Evolutionary conservation across 208 protist species (phyloP), one percentile per base, ranked within the genome.

Genomic region (Leptomonas pyrrhocoris): DNA sequence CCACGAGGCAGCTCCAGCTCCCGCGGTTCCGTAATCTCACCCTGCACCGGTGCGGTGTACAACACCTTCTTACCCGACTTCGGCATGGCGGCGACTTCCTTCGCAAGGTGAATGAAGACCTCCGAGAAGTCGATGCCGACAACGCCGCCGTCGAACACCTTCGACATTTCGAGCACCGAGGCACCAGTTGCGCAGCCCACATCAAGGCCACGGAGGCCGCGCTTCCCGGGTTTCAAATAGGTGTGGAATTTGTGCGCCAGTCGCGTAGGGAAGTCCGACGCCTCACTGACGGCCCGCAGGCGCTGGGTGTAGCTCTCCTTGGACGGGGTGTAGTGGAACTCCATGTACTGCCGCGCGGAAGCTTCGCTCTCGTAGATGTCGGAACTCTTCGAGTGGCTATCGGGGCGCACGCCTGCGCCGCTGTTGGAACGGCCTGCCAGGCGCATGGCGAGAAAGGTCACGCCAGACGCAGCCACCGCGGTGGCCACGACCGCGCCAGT

Each of bases 111-210:
- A 56, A 94, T 88, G 63, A 94, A 93, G 25, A 68, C 68, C 68
- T 84, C 81, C 3, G 87, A 92, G 73, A 85, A 84, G 75, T 96
- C 91, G 9, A 96, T 74, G 13, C 91, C 88, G 28, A 93, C 71
- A 23, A 96, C 90, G 13, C 63, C 73, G 40, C 74, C 81, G 27
- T 80, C 74, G 67, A 96, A 96, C 64, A 84, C 80, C 74, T 87
- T 89, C 40, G 83, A 88, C 84, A 96, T 90, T 62, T 94, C 89
- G 27, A 96, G 59, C 54, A 84, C 78, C 18, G 87, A 89, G 36
- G 85, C 85, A 21, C 92, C 92, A 13, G 89, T 91, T 13, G 92
- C 92, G 54, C 92, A 96, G 28, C 92, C 92, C 49, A 94, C 78
- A 50, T 96, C 92, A 19, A 93, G 62, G 5, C 81, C 92, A 25